Evolutionary conservation across 306 rosid species (phyloP).

Genomic region (Quillaja saponaria): DNA sequence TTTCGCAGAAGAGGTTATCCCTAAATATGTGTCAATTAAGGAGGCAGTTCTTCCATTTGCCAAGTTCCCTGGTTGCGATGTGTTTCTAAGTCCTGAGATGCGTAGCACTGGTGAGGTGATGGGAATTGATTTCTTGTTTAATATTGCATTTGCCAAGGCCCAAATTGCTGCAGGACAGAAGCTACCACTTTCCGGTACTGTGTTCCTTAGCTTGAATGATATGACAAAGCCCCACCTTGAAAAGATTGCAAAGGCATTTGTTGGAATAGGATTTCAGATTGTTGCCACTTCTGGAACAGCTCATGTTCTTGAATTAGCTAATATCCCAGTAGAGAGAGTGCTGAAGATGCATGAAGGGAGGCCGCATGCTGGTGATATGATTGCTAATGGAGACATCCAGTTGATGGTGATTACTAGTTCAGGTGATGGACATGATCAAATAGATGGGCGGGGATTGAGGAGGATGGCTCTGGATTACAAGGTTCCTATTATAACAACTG

Average conservation of each 20-base stretch:
- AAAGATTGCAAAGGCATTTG: slow-evolving; percentile 74
- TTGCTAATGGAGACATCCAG: slow-evolving; percentile 91
- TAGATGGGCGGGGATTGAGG: slow-evolving; percentile 83
- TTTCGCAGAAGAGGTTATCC: slow-evolving; percentile 84
- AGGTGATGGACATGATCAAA: slow-evolving; percentile 86
- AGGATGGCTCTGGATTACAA: slow-evolving; percentile 89
- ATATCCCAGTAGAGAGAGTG: slow-evolving; percentile 69
- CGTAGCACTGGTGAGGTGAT: slow-evolving; percentile 99
- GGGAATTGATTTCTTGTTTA: slow-evolving; percentile 80
- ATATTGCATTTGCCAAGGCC: slow-evolving; percentile 94
- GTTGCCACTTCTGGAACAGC: slow-evolving; percentile 94
- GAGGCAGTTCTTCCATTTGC: slow-evolving; percentile 98
- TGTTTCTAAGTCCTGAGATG: slow-evolving; percentile 96
- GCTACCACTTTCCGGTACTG: slow-evolving; percentile 79
- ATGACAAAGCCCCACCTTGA: slow-evolving; percentile 80
- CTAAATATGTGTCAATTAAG: slow-evolving; percentile 81
- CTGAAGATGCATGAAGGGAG: slow-evolving; percentile 94
- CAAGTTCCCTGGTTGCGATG: slow-evolving; percentile 90
- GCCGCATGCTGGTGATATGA: slow-evolving; percentile 93
- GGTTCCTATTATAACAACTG: slow-evolving; percentile 88
- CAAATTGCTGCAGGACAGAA: slow-evolving; percentile 91
- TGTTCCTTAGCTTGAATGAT: slow-evolving; percentile 88
- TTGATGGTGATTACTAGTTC: slow-evolving; percentile 96
- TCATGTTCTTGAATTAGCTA: slow-evolving; percentile 56
- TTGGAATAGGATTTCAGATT: slow-evolving; percentile 63